Conservation (phyloP, 2,329 filamentous ascomycete genomes). For the Exophiala dermatitidis region DNA sequence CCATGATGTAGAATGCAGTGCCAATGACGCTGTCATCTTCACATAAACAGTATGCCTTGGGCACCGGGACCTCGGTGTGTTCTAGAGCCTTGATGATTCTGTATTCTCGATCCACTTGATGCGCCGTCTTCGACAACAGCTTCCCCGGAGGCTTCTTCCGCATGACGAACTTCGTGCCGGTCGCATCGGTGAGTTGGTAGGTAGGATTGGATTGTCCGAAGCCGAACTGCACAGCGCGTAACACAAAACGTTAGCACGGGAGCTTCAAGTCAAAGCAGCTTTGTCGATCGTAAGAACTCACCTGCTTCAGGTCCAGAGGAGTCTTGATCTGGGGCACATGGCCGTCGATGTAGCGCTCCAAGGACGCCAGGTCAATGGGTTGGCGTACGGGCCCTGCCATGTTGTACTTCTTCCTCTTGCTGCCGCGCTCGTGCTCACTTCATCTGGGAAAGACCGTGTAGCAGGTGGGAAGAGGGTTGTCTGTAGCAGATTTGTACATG, state of each 20-base stretch:
- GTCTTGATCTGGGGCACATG: constrained; percentile 77
- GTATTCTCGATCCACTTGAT: constrained; percentile 95
- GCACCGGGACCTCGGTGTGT: constrained; percentile 75
- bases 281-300: constrained; percentile 33
- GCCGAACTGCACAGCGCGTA: constrained; percentile 59
- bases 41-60: constrained; percentile 75
- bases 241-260: background rate
- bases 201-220: constrained; percentile 98
- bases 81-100: constrained; percentile 78
- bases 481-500: too few relatives aligned
- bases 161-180: constrained; percentile 70
- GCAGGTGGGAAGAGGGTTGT: too few relatives aligned
- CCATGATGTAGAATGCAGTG: constrained; percentile 96
- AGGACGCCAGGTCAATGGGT: constrained; percentile 71
- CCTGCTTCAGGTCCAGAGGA: constrained; percentile 84
- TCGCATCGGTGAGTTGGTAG: constrained; percentile 73
- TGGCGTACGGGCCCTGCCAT: constrained; percentile 86
- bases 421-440: background rate
- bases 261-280: background rate
- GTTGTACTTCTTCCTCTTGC: background rate
- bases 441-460: background rate
- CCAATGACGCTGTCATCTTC: constrained; percentile 73
- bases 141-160: constrained; percentile 97
- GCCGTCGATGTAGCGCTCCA: constrained; percentile 69
- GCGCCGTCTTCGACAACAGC: constrained; percentile 85